phyloP scores from a whole-genome alignment of 306 rosid species.

The Ormosia semicastrata region DNA sequence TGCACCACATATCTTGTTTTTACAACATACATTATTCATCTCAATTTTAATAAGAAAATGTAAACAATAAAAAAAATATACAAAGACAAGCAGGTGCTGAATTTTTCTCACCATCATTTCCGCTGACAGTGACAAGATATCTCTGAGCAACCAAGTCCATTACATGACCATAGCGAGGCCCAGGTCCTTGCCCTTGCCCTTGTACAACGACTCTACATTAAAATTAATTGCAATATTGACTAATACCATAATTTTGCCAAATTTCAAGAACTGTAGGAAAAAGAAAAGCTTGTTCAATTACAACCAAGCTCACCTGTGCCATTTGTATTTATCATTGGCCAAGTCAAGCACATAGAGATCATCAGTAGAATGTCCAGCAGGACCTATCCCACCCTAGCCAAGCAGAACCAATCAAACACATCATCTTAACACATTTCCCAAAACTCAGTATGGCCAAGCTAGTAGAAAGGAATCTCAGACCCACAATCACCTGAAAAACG shows the following conservation, averaged over 20 bases:
- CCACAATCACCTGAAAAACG: conserved; percentile 83
- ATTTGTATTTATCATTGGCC: conserved; percentile 87
- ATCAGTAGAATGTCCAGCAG: conserved; percentile 98
- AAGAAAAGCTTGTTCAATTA: conserved; percentile 8
- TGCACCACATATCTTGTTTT: neutral
- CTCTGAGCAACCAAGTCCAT: conserved; percentile 99
- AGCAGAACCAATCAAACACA: conserved; percentile 36
- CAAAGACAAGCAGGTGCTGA: neutral
- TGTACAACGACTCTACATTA: conserved; percentile 85
- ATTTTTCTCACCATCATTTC: conserved; percentile 85
- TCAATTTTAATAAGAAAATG: neutral
- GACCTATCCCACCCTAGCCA: conserved; percentile 98
- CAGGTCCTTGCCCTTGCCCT: conserved; percentile 99
- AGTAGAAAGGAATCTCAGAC: neutral
- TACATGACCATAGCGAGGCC: conserved; percentile 98
- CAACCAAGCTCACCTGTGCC: conserved; percentile 84
- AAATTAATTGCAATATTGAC: conserved; percentile 28
- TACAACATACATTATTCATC: neutral
- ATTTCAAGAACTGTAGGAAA: conserved; percentile 17
- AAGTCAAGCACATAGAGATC: conserved; percentile 91
- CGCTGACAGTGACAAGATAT: conserved; percentile 91
- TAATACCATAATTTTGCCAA: neutral
- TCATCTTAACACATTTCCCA: conserved; percentile 8
- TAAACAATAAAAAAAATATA: neutral
- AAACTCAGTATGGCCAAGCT: neutral